Evolutionary conservation across 2,329 filamentous ascomycete species (phyloP).

Genomic region (Dissoconium aciculare): DNA sequence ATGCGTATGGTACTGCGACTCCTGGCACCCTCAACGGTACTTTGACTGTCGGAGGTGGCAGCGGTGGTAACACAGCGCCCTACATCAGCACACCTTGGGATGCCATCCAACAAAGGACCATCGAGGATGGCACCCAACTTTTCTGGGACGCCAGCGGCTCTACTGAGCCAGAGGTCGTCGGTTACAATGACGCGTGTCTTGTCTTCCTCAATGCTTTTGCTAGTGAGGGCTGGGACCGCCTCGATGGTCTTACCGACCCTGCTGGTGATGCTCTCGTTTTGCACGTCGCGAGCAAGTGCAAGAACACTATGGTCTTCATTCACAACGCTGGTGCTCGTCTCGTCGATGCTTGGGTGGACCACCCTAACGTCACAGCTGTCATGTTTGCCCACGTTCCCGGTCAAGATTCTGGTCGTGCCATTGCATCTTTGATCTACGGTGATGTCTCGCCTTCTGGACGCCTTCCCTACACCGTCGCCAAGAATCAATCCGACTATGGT

Average conservation of each 20-base stretch:
- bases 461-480: constrained; percentile 19
- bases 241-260: constrained; percentile 13
- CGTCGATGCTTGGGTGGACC: constrained; percentile 18
- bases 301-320: constrained; percentile 20
- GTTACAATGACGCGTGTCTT: constrained; percentile 18
- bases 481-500: constrained; percentile 19
- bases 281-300: constrained; percentile 23
- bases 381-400: constrained; percentile 20
- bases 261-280: constrained; percentile 16
- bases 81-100: constrained; percentile 11
- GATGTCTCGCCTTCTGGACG: constrained; percentile 17
- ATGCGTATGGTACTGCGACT: background rate
- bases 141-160: constrained; percentile 12
- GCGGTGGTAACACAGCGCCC: constrained; percentile 10
- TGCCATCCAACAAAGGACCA: constrained; percentile 8
- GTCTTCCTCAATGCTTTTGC: constrained; percentile 21
- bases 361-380: constrained; percentile 21
- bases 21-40: constrained; percentile 11
- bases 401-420: constrained; percentile 17
- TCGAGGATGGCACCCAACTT: constrained; percentile 7
- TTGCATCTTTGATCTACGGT: constrained; percentile 19
- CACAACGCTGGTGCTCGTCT: constrained; percentile 17
- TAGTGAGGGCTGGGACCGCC: constrained; percentile 17
- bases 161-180: constrained; percentile 10
- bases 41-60: constrained; percentile 13